A percentile compares a stretch with the other conserved stretches of the same genome.
These are phyloP conservation scores for Suillus americanus DNA, from an alignment of 768 basidiomycete species.

Conservation along the genomic window DNA sequence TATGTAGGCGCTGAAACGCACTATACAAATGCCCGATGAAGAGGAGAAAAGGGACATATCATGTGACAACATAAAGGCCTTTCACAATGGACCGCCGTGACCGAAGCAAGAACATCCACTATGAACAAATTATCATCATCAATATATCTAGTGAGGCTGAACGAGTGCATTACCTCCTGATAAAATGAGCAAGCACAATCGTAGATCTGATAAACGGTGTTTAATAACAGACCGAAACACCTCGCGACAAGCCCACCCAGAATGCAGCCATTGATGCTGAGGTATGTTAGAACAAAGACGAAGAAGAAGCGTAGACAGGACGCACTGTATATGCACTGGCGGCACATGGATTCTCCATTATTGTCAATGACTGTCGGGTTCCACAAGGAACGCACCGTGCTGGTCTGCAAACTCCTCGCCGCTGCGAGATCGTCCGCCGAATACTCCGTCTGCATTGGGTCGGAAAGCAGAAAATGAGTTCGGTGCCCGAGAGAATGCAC, in stretches of 20 bases:
- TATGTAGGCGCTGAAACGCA: neutral
- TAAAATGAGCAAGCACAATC: neutral
- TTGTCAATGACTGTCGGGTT: neutral
- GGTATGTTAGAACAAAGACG: neutral
- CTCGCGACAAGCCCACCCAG: neutral
- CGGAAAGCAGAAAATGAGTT: neutral
- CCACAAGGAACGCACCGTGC: neutral
- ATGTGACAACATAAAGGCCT: neutral
- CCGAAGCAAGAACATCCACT: neutral
- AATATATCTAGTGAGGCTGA: neutral
- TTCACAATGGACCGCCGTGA: neutral
- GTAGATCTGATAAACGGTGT: neutral
- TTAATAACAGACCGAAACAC: neutral
- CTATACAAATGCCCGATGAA: neutral
- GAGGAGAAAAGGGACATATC: neutral
- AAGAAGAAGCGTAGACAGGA: neutral
- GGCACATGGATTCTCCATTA: neutral
- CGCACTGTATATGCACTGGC: neutral
- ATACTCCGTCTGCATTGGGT: neutral
- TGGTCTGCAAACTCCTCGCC: neutral
- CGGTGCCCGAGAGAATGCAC: neutral
- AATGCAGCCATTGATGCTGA: conserved; percentile 3
- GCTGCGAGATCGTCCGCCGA: neutral
- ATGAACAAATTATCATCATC: neutral
- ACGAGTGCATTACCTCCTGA: neutral